Conservation (phyloP, 768 basidiomycete genomes). For the Podaxis sp. region DNA sequence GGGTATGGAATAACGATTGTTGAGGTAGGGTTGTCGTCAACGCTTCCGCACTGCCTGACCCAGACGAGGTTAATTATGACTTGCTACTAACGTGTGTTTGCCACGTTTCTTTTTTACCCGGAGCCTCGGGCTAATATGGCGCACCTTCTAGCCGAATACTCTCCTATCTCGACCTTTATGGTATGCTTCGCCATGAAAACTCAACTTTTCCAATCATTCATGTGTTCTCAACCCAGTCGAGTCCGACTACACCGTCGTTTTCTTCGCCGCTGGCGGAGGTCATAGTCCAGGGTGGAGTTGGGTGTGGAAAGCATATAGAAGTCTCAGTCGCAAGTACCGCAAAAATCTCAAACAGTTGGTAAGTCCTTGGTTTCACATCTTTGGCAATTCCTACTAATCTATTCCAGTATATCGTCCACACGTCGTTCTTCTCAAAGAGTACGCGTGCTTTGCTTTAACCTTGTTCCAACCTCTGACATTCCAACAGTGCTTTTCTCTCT, state of each 20-base stretch:
- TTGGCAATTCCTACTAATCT: not conserved
- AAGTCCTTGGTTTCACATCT: conserved; percentile 19
- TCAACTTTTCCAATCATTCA: not conserved
- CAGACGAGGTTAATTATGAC: conserved; percentile 72
- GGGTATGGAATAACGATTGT: conserved; percentile 12
- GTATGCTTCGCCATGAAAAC: conserved; percentile 29
- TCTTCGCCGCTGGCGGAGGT: conserved; percentile 76
- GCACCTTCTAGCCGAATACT: conserved; percentile 56
- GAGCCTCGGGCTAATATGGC: conserved; percentile 10
- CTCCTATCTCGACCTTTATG: conserved; percentile 76
- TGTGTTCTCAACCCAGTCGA: conserved; percentile 48
- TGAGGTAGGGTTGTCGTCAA: conserved; percentile 70
- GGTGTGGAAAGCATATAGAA: conserved; percentile 89
- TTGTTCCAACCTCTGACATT: not conserved
- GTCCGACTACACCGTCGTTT: conserved; percentile 84
- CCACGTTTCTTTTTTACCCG: not conserved
- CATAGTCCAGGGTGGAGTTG: conserved; percentile 83
- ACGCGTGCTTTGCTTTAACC: conserved; percentile 18
- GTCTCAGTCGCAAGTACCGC: conserved; percentile 75
- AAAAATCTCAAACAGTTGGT: conserved; percentile 86
- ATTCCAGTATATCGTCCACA: conserved; percentile 76
- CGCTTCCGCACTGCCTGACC: conserved; percentile 81
- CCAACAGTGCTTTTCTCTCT: conserved; percentile 79
- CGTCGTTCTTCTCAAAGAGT: conserved; percentile 89
- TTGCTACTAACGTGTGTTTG: conserved; percentile 60